Base-by-base conservation (phyloP, 208 protist genomes). In the Acanthamoeba comandoni region DNA sequence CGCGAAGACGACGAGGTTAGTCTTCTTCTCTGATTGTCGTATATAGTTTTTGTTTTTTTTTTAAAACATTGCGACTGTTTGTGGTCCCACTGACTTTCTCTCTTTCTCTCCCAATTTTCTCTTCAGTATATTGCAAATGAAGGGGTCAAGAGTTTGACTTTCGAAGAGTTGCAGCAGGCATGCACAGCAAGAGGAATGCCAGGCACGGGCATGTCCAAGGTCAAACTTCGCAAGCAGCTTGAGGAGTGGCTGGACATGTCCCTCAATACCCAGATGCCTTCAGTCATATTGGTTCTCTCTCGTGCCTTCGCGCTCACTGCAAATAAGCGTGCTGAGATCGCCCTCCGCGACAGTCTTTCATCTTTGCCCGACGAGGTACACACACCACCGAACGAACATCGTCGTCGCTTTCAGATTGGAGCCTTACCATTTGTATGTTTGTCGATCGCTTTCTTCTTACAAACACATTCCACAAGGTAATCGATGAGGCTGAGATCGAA, bases 221-320 rank as follows among this genome's bases (percentile, higher is more conserved):
- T 86, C 13, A 57, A 49, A 26, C 77, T 86, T 35, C 35, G 77
- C 31, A 35, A 86, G 55, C 77, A 86, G 48, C 26, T 86, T 49
- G 77, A 86, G 77, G 85, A 94, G 51, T 95, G 94, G 94, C 80
- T 95, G 2, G 94, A 95, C 64, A 64, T 94, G 3, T 94, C 91
- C 17, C 75, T 95, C 26, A 93, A 94, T 22, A 84, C 94, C 57
- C 51, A 51, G 7, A 31, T 95, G 26, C 93, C 93, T 39, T 24
- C 71, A 17, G 93, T 87, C 0, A 48, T 95, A 13, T 75, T 95
- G 24, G 93, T 95, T 77, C 62, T 95, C 9, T 92, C 77, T 8
- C 79, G 93, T 48, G 93, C 93, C 8, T 93, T 95, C 62, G 92
- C 67, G 1, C 35, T 94, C 12, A 75, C 77, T 24, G 53, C 17